phyloP scores from a whole-genome alignment of 164 flowering plant species.

The Stephania cephalantha region DNA sequence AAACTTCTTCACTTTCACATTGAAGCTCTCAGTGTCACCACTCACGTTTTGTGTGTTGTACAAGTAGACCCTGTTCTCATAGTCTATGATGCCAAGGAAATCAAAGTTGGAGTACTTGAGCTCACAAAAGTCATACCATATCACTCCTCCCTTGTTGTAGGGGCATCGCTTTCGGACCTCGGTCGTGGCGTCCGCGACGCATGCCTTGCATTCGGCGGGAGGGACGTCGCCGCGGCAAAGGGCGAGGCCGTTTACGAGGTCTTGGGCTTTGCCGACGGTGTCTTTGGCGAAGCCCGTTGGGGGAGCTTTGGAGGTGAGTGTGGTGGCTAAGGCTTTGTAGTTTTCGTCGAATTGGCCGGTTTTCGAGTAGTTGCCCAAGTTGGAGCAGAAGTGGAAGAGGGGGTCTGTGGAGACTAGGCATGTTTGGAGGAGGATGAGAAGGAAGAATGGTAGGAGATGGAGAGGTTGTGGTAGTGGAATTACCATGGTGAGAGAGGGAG shows the following conservation, averaged over 20 bases:
- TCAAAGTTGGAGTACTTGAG: conserved; percentile 27
- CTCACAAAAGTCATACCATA: conserved; percentile 45
- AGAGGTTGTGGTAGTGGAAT: neutral
- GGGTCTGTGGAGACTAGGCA: conserved; percentile 4
- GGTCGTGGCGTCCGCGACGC: conserved; percentile 19
- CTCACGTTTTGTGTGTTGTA: conserved; percentile 23
- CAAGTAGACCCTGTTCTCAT: conserved; percentile 23
- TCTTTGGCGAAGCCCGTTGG: conserved; percentile 19
- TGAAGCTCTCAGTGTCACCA: conserved; percentile 23
- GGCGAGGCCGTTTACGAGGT: conserved; percentile 19
- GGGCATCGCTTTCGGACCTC: conserved; percentile 32
- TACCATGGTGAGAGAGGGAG: neutral
- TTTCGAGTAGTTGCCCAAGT: conserved; percentile 9
- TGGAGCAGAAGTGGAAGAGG: conserved; percentile 23
- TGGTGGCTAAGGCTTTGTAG: conserved; percentile 16
- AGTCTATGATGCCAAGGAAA: conserved; percentile 32
- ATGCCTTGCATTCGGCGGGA: conserved; percentile 25
- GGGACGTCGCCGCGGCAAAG: conserved; percentile 47
- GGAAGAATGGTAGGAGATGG: neutral
- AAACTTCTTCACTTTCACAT: conserved; percentile 16
- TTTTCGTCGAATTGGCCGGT: conserved; percentile 16
- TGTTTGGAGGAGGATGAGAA: neutral
- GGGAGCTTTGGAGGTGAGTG: conserved; percentile 24
- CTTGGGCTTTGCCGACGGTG: conserved; percentile 3
- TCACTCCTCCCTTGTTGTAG: conserved; percentile 23